Percentiles rank a stretch among this genome's conserved stretches.
These are phyloP conservation scores for Lactarius sp. DNA, from an alignment of 768 basidiomycete genomes.

Conservation along the genomic window DNA sequence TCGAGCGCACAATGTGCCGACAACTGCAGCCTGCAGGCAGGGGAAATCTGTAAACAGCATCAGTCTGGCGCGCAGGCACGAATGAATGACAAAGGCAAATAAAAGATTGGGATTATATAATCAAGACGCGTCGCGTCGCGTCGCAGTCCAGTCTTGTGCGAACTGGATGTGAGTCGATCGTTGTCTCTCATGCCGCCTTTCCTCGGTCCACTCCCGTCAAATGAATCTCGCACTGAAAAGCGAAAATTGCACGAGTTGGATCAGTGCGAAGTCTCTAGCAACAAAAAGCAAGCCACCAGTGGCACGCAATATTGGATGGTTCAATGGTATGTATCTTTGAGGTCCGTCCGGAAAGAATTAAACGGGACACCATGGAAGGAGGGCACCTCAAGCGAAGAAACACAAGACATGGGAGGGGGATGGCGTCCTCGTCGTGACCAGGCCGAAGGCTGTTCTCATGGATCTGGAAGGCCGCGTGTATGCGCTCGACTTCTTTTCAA, in stretches of 20 bases:
- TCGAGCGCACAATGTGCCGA: neutral
- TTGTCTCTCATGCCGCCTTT: conserved; percentile 19
- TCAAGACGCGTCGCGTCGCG: conserved; percentile 10
- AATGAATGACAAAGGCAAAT: neutral
- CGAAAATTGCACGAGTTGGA: conserved; percentile 28
- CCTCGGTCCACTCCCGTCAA: conserved; percentile 9
- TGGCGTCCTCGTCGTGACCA: conserved; percentile 53
- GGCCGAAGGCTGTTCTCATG: conserved; percentile 44
- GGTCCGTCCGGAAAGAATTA: neutral
- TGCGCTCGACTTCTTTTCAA: conserved; percentile 26
- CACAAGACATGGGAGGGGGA: conserved; percentile 92
- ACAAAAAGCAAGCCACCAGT: conserved; percentile 28
- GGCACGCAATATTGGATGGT: conserved; percentile 65
- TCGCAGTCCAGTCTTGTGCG: neutral
- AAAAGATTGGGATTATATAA: neutral
- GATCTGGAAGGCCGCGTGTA: conserved; percentile 65
- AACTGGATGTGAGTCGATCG: too few relatives aligned
- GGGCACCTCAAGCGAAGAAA: conserved; percentile 68
- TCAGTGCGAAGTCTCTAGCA: conserved; percentile 9
- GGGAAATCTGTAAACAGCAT: neutral
- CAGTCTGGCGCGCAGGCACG: too few relatives aligned
- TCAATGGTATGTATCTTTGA: conserved; percentile 51
- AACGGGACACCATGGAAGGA: conserved; percentile 38
- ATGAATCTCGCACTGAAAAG: conserved; percentile 20
- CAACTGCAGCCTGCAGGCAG: too few relatives aligned